Evolutionary conservation across 164 flowering plant genomes (phyloP).

Genomic region (Cinnamomum chago): DNA sequence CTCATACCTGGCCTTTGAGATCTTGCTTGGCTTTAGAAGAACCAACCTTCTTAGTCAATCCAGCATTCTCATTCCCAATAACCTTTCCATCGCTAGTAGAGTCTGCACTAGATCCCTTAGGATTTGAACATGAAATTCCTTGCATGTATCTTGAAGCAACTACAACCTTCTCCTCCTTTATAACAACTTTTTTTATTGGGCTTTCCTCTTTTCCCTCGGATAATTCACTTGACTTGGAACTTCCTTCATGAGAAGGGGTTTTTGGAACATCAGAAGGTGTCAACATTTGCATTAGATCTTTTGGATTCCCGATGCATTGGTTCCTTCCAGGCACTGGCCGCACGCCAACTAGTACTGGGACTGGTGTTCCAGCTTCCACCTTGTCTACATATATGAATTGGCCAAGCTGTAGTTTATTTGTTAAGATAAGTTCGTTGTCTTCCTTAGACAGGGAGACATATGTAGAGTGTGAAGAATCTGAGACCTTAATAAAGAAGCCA

Average conservation of each 20-base stretch:
- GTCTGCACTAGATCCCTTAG: slow-evolving; percentile 29
- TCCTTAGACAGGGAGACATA: slow-evolving; percentile 71
- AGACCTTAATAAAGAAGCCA: slow-evolving; percentile 92
- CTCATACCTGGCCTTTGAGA: slow-evolving; percentile 62
- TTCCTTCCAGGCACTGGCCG: slow-evolving; percentile 80
- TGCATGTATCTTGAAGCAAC: slow-evolving; percentile 94
- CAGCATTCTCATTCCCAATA: slow-evolving; percentile 37
- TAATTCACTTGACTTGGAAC: slow-evolving; percentile 23
- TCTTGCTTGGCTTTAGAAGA: slow-evolving; percentile 41
- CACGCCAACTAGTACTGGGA: slow-evolving; percentile 73
- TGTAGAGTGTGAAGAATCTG: slow-evolving; percentile 93
- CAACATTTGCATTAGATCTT: slow-evolving; percentile 85
- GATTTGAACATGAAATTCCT: slow-evolving; percentile 36
- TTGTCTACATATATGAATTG: slow-evolving; percentile 86
- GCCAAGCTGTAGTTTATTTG: slow-evolving; percentile 80
- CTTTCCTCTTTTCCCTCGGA: slow-evolving; percentile 30
- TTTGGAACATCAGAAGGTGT: slow-evolving; percentile 46
- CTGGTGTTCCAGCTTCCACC: slow-evolving; percentile 67
- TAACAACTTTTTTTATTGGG: slow-evolving; percentile 50
- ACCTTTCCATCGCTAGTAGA: slow-evolving; percentile 20
- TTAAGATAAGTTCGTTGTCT: slow-evolving; percentile 83
- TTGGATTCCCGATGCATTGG: slow-evolving; percentile 79
- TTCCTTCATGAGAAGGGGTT: slow-evolving; percentile 25
- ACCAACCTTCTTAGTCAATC: slow-evolving; percentile 29
- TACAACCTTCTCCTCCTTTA: slow-evolving; percentile 74